A percentile compares a stretch with the other conserved stretches of the same genome.
phyloP scores from a whole-genome alignment of 495 filamentous ascomycete species.

The Chlorociboria aeruginascens region DNA sequence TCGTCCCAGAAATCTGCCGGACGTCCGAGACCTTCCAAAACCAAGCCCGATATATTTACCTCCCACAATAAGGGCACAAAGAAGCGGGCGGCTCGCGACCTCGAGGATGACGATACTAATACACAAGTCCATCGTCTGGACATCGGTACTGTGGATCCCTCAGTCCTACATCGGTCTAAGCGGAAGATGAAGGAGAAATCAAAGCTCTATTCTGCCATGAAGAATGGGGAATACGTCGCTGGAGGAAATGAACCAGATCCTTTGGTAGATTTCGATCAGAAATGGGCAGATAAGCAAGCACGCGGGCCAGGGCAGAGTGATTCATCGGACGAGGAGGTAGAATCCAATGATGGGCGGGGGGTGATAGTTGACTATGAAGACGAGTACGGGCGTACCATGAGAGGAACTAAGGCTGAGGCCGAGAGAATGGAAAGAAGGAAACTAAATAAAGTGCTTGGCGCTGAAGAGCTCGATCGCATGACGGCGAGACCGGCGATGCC shows the following conservation, averaged over 20 bases:
- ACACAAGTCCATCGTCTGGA: slow-evolving; percentile 29
- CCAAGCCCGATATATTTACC: slow-evolving; percentile 60
- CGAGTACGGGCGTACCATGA: slow-evolving; percentile 73
- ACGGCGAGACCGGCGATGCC: slow-evolving; percentile 47
- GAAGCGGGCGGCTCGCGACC: slow-evolving; percentile 36
- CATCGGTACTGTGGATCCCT: slow-evolving; percentile 16
- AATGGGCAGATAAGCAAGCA: slow-evolving; percentile 65
- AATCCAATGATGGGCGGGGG: slow-evolving; percentile 31
- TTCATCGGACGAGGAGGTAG: slow-evolving; percentile 29
- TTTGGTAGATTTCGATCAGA: slow-evolving; percentile 86
- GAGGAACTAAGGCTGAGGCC: slow-evolving; percentile 51
- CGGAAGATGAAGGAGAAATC: slow-evolving; percentile 81
- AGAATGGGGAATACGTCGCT: slow-evolving; percentile 53
- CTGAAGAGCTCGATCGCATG: slow-evolving; percentile 34
- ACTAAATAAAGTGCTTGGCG: slow-evolving; percentile 29
- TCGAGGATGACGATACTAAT: slow-evolving; percentile 22
- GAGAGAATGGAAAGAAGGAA: slow-evolving; percentile 38
- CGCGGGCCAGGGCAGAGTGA: slow-evolving; percentile 24
- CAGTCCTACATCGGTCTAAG: slow-evolving; percentile 42
- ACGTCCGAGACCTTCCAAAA: slow-evolving; percentile 54
- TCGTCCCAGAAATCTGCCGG: slow-evolving; percentile 27
- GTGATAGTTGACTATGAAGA: slow-evolving; percentile 74
- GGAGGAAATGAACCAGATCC: slow-evolving; percentile 36
- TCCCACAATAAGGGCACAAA: slow-evolving; percentile 57
- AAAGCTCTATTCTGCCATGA: slow-evolving; percentile 71